A percentile compares a stretch with the other conserved stretches of the same genome.
phyloP scores from a whole-genome alignment of 306 rosid species.

The Castanea crenata region DNA sequence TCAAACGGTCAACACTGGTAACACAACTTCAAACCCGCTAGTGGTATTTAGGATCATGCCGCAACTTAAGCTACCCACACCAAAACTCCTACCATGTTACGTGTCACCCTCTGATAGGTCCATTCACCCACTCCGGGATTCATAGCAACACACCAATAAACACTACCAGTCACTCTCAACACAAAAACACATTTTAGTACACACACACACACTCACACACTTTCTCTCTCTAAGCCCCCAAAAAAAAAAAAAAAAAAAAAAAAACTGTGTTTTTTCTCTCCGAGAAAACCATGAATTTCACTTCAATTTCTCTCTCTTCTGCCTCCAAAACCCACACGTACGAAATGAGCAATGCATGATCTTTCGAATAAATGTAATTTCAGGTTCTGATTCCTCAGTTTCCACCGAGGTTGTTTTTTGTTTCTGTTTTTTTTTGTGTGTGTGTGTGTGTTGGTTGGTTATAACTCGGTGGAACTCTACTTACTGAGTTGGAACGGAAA shows the following conservation, averaged over 20 bases:
- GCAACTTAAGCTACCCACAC: slow-evolving; percentile 7
- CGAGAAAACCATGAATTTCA: slow-evolving; percentile 50
- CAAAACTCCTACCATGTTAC: slow-evolving; percentile 27
- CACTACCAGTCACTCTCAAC: slow-evolving; percentile 54
- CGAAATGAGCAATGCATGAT: slow-evolving; percentile 53
- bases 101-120: slow-evolving; percentile 52
- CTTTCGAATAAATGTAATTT: slow-evolving; percentile 48
- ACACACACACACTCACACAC: slow-evolving; percentile 19
- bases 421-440: too few relatives aligned
- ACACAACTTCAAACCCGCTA: slow-evolving; percentile 30
- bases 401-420: not conserved
- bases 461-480: not conserved
- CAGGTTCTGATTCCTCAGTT: slow-evolving; percentile 22
- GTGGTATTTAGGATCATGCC: slow-evolving; percentile 42
- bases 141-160: slow-evolving; percentile 78
- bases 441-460: too few relatives aligned
- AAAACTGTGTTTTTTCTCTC: slow-evolving; percentile 50
- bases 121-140: slow-evolving; percentile 71
- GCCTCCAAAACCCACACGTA: slow-evolving; percentile 33
- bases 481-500: slow-evolving; percentile 28
- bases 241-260: too few relatives aligned
- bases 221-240: slow-evolving; percentile 4
- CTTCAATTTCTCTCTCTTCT: slow-evolving; percentile 22
- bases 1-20: slow-evolving; percentile 31
- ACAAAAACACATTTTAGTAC: too few relatives aligned